Evolutionary conservation across 495 filamentous ascomycete genomes (phyloP), one percentile per base, ranked within the genome.

Genomic region (Aspergillus ellipticus): DNA sequence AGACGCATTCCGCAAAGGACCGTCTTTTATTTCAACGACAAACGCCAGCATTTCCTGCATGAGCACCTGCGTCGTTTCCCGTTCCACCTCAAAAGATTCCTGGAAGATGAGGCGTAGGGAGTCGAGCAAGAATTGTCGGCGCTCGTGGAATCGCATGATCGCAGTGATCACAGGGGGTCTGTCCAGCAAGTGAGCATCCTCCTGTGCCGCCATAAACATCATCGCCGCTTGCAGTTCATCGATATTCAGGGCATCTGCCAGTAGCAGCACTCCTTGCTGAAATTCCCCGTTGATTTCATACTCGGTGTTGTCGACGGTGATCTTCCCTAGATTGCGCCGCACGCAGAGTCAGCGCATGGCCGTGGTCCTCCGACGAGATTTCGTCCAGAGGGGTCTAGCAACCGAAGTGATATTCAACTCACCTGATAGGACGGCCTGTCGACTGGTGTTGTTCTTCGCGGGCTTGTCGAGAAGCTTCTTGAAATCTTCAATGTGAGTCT

Each of bases 221-320:
- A 78, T 69, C 6, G 92, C 89, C 19, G 95, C 87, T 64, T 91
- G 77, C 47, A 96, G 60, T 69, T 99, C 94, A 71, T 99, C 93
- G 24, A 99, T 78, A 60, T 96, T 82, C 51, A 97, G 77, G 21
- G 85, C 85, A 72, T 97, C 93, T 49, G 92, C 89, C 35, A 97
- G 71, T 65, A 89, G 80, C 16, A 92, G 76, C 31, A 86, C 79
- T 52, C 84, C 80, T 68, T 95, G 85, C 68, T 90, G 81, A 68
- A 97, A 97, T 61, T 93, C 85, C 39, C 86, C 77, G 66, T 96
- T 97, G 66, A 97, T 74, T n/a, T 80, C 62, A 66, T 90, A 97
- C 61, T 92, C 84, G 8, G 80, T 79, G 54, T 86, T 86, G 59
- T 81, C 79, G 54, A 94, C 65, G 16, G 73, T 81, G 53, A 97